A percentile compares a stretch with the other conserved stretches of the same genome.
Evolutionary conservation across 441 rosid species (phyloP).

Genomic region (Hura crepitans): DNA sequence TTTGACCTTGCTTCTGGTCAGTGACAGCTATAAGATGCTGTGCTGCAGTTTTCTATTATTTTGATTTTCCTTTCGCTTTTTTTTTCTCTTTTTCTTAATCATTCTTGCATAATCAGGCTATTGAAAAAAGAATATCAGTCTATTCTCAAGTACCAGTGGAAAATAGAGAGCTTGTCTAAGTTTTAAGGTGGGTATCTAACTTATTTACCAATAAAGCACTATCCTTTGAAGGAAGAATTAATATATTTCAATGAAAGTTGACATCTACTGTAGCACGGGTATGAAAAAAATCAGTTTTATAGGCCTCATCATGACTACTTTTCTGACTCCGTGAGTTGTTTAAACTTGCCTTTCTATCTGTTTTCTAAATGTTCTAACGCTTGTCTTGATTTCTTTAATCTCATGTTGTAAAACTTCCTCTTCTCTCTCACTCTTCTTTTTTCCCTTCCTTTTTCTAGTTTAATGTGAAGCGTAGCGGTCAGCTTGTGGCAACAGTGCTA

Average conservation of each 20-base stretch:
- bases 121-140: constrained; percentile 86
- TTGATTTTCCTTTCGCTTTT: too few relatives aligned
- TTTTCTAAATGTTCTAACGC: neutral
- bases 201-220: constrained; percentile 23
- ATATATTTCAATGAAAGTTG: constrained; percentile 45
- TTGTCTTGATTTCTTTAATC: constrained; percentile 1
- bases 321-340: constrained; percentile 68
- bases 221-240: constrained; percentile 27
- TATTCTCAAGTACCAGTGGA: constrained; percentile 90
- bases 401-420: neutral
- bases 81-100: neutral
- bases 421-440: constrained; percentile 4
- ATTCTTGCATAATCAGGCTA: constrained; percentile 47
- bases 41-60: constrained; percentile 10
- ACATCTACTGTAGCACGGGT: constrained; percentile 86
- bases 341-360: constrained; percentile 5
- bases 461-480: constrained; percentile 91
- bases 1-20: neutral
- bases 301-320: constrained; percentile 94
- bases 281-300: constrained; percentile 77
- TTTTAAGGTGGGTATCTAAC: constrained; percentile 59
- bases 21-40: constrained; percentile 3
- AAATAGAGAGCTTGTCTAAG: constrained; percentile 93
- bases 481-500: constrained; percentile 83
- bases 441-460: constrained; percentile 40